Base-by-base conservation (phyloP, 2,329 filamentous ascomycete genomes). In the Paecilomyces fulvus region DNA sequence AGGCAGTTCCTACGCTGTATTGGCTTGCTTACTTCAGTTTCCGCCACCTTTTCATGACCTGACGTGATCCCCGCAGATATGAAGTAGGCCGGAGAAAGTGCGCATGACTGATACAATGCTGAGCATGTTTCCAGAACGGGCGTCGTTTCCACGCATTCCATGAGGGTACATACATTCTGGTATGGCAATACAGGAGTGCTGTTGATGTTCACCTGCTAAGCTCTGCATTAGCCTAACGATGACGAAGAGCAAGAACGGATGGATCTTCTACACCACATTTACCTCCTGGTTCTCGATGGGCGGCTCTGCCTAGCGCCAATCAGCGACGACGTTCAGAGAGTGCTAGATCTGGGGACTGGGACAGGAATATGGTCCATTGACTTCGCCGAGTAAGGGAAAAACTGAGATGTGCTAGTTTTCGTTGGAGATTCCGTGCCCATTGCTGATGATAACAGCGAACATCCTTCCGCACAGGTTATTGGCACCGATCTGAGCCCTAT, bases 351-450 rank as follows among this genome's bases (percentile, higher is more conserved):
- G 17, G 62, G 50, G 17, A 52, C 50, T 20, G 48, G 48, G 5
- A 49, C 48, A 49, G 48, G 48, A 28, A 49, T 49, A 78, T 1
- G 78, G 78, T 61, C 7, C 76, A 7, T 79, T 79, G 8, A 74
- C 82, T 49, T 85, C 82, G 82, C 81, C 81, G 2, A 77, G 75
- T 79, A 49, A 52, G 50, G 17, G 5, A 49, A 23, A 12, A 14
- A 8, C 8, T 12, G 12, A 10, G 23, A 12, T 14, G 7, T 28
- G 14, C 21, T 20, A 9, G 37, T 43, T 9, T 25, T 5, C n/a
- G 21, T 77, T 79, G 1, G 31, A 23, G 23, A 5, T 28, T 28
- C 25, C 10, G 11, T 25, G 21, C 14, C 6, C 12, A 14, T 49
- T 28, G 25, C 20, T 23, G 21, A 61, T n/a, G 59, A 57, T 53